These are phyloP conservation scores for Zygotorulaspora chibaensis DNA, from an alignment of 805 yeast genomes.

Conservation along the genomic window DNA sequence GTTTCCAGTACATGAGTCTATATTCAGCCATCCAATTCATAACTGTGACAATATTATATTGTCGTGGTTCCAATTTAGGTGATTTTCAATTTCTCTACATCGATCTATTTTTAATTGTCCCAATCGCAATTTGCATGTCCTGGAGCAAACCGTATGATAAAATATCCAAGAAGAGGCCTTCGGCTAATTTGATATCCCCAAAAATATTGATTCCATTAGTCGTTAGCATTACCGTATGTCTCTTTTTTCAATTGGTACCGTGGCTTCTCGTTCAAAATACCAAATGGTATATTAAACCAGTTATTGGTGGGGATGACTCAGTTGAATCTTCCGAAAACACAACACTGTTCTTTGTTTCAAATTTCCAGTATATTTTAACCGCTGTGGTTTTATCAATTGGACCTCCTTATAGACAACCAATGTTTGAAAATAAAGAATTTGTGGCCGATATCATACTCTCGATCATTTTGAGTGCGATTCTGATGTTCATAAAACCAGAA, in stretches of 20 bases:
- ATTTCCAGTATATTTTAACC: constrained; percentile 81
- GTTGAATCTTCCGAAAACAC: constrained; percentile 91
- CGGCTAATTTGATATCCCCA: constrained; percentile 88
- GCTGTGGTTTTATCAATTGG: constrained; percentile 88
- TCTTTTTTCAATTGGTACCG: constrained; percentile 59
- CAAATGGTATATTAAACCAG: constrained; percentile 76
- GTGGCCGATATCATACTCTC: constrained; percentile 55
- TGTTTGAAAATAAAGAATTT: constrained; percentile 64
- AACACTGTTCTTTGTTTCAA: constrained; percentile 69
- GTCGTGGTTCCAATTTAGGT: constrained; percentile 87
- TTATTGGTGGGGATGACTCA: constrained; percentile 75
- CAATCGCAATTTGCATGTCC: constrained; percentile 95
- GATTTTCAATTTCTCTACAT: constrained; percentile 95
- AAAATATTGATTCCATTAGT: constrained; percentile 79
- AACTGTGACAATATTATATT: constrained; percentile 78
- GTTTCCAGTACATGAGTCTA: constrained; percentile 96
- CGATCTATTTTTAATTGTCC: constrained; percentile 84
- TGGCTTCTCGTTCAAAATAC: constrained; percentile 59
- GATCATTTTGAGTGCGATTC: constrained; percentile 42
- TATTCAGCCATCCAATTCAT: constrained; percentile 95
- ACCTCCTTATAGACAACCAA: constrained; percentile 85
- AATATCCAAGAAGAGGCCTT: constrained; percentile 73
- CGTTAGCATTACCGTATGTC: constrained; percentile 64
- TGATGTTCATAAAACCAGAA: constrained; percentile 53
- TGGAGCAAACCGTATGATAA: constrained; percentile 78